Base-by-base conservation (phyloP, 108 stramenopile genomes). In the Pseudonitzschia delicatissima region DNA sequence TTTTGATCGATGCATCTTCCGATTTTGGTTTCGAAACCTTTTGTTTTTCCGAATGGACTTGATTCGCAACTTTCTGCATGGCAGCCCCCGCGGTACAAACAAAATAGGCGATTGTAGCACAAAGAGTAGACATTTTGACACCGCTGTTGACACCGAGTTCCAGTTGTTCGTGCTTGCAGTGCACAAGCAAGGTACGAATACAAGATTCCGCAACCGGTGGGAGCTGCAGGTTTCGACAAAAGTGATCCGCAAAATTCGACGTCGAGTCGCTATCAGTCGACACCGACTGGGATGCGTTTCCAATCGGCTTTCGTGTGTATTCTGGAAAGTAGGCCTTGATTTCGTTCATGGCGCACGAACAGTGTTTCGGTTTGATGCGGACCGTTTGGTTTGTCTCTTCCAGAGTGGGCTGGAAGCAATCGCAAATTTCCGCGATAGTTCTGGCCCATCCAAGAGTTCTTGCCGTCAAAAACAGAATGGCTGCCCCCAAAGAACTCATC, bases 11-110 rank as follows among this genome's bases (percentile, higher is more conserved):
- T 64, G 36, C 33, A 13, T 3, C 26, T 55, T 9, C 31, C 31
- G 29, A 13, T 35, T 12, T 1, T 33, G n/a, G 29, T 11, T 31
- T 23, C 4, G 9, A n/a, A 27, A 0, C 15, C 17, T 44, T 29
- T 34, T 12, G 29, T 5, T n/a, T 42, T 44, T 31, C 40, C 27
- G 36, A 35, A 28, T 60, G 59, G 13, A 58, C 64, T 52, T 86
- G 85, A 49, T 70, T 40, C 0, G 85, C 85, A 44, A 86, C 47
- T 32, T 48, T 58, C 31, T 86, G 81, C 81, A 86, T 82, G 7
- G 60, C 68, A 12, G 71, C 48, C 39, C 85, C 85, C 11, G 79
- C 71, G 6, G 61, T 40, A 34, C 79, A 78, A 15, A 82, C 73
- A 58, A 86, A 68, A 42, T 71, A 76, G 13, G 81, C 62, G 7